Percentiles rank a stretch among this genome's conserved stretches.
phyloP scores from a whole-genome alignment of 306 rosid species.

The Cucumis cinereus region DNA sequence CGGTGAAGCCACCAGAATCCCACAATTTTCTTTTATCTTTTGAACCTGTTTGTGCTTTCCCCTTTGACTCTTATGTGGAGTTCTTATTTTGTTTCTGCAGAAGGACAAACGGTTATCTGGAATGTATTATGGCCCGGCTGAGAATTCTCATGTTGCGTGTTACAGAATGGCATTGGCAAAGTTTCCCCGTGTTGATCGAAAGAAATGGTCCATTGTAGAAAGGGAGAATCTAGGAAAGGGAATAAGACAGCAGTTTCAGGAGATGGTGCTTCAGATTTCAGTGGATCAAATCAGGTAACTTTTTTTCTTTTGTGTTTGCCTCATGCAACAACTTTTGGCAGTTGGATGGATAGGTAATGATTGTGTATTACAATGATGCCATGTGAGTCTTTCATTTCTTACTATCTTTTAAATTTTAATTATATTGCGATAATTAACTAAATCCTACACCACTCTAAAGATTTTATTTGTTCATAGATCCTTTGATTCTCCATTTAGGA shows the following conservation, averaged over 20 bases:
- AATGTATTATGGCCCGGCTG: conserved; percentile 58
- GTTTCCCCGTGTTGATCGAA: conserved; percentile 42
- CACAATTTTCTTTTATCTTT: not conserved
- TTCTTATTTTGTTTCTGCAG: conserved; percentile 17
- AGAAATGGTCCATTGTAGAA: conserved; percentile 56
- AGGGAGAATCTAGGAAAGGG: conserved; percentile 63
- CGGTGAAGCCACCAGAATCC: not conserved
- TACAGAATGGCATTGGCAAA: conserved; percentile 53
- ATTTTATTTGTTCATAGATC: not conserved
- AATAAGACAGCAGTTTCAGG: conserved; percentile 77
- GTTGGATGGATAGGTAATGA: not conserved
- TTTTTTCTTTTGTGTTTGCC: not conserved
- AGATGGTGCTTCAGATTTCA: conserved; percentile 47
- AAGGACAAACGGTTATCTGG: conserved; percentile 34
- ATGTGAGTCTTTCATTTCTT: too few species aligned
- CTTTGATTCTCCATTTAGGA: not conserved
- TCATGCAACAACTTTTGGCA: not conserved
- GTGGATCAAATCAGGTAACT: conserved; percentile 43
- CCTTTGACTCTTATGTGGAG: conserved; percentile 4
- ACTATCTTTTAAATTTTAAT: not conserved
- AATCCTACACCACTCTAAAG: not conserved
- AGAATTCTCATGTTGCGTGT: conserved; percentile 54
- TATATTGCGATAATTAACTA: not conserved
- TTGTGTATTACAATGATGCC: not conserved
- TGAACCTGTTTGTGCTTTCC: not conserved